Percentiles rank a stretch among this genome's conserved stretches.
Conservation (phyloP, 305 asterid species). For the Solanum aculeatissimum region DNA sequence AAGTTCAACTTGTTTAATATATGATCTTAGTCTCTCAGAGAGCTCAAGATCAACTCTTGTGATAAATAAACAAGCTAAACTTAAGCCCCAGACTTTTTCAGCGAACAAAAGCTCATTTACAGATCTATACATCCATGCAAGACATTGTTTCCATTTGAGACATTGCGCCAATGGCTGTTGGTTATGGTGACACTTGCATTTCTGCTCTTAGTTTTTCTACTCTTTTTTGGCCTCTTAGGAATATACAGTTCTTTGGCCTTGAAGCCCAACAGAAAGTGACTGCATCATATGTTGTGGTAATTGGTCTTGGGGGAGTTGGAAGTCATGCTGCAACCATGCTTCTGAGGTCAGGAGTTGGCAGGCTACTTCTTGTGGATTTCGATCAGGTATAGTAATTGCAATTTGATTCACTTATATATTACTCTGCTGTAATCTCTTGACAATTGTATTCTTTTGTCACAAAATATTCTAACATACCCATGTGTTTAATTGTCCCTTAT, state of each 20-base stretch:
- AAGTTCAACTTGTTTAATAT: not conserved
- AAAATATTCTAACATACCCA: not conserved
- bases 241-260: slow-evolving; percentile 88
- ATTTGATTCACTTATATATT: not conserved
- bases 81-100: not conserved
- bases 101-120: not conserved
- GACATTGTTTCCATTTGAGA: not conserved
- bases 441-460: not conserved
- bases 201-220: not conserved
- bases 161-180: not conserved
- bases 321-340: slow-evolving; percentile 99
- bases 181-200: not conserved
- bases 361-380: slow-evolving; percentile 91
- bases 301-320: slow-evolving; percentile 99
- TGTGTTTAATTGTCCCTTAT: not conserved
- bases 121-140: not conserved
- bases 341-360: slow-evolving; percentile 90
- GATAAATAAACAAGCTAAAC: not conserved
- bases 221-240: slow-evolving; percentile 36
- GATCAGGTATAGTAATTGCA: slow-evolving; percentile 54
- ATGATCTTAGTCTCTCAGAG: not conserved
- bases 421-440: not conserved
- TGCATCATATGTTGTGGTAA: slow-evolving; percentile 78
- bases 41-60: not conserved
- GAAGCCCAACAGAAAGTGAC: slow-evolving; percentile 74